Base-by-base conservation (phyloP, 345 rosid species). In the Microthlaspi erraticum region DNA sequence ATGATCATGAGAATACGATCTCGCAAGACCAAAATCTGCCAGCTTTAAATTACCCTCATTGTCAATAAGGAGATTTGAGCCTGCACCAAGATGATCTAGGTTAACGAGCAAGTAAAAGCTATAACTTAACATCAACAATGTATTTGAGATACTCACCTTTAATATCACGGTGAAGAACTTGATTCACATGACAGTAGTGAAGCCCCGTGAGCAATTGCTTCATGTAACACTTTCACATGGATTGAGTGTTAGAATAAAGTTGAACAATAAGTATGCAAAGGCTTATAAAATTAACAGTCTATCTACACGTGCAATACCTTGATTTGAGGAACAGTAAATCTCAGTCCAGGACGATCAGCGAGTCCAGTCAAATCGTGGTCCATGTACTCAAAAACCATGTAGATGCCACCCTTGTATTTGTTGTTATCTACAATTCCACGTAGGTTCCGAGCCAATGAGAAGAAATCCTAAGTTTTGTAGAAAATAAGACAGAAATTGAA, bases 351-450 rank as follows among this genome's bases (percentile, higher is more conserved):
- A 76, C 97, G 95, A 80, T 94, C 95, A 65, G 97, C 85, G 37
- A 91, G 95, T 38, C 99, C 97, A 34, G 93, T 94, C 85, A 94
- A 81, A 61, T 91, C 98, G 81, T 91, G 96, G 79, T 93, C 98
- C 98, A 93, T 91, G 79, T 91, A 93, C 60, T 91, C 98, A 71
- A 91, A 93, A 56, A 93, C 98, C 98, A 93, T 91, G 78, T 91
- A 93, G 58, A 89, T 91, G 23, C 98, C 96, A 60, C 98, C 93
- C 76, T 86, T 93, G 79, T 91, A 91, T 82, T 93, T 93, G 77
- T 89, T 87, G 43, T 88, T 91, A 83, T 87, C 97, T 91, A 80
- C 3, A 26, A 3, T 26, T 26, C 29, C 29, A 26, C 3, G 29
- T 26, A 26, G 29, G 29, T 26, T 26, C 29, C 29, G 29, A 26